Evolutionary conservation across 495 filamentous ascomycete genomes (phyloP).

Genomic region (Penicillium manginii): DNA sequence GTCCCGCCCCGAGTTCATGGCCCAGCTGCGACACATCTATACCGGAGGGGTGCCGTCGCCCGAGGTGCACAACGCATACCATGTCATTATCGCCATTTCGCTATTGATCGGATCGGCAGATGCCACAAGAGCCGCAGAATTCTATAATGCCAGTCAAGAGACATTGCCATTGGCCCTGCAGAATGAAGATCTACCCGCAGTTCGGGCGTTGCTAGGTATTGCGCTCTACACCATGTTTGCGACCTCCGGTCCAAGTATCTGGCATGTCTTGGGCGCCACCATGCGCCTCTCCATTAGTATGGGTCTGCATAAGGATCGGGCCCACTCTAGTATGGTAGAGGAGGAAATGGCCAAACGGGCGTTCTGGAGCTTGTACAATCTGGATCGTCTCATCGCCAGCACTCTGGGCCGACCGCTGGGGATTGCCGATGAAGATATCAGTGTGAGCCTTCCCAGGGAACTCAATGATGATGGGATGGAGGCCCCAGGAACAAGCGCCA

Average conservation of each 20-base stretch:
- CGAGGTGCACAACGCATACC: conserved; percentile 44
- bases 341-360: conserved; percentile 55
- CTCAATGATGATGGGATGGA: conserved; percentile 50
- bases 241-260: conserved; percentile 53
- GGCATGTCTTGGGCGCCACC: conserved; percentile 55
- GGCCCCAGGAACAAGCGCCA: conserved; percentile 40
- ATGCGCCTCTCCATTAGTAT: conserved; percentile 53
- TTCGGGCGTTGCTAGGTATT: conserved; percentile 52
- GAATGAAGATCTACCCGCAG: conserved; percentile 47
- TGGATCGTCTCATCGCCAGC: conserved; percentile 55
- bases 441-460: conserved; percentile 46
- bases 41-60: conserved; percentile 39
- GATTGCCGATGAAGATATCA: conserved; percentile 56
- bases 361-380: conserved; percentile 58
- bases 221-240: conserved; percentile 56
- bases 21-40: conserved; percentile 44
- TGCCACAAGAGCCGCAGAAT: conserved; percentile 38
- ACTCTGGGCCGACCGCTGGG: conserved; percentile 54
- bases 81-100: conserved; percentile 47
- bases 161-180: conserved; percentile 43
- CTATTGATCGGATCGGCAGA: conserved; percentile 44
- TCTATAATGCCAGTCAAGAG: conserved; percentile 46
- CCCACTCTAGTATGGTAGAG: conserved; percentile 37
- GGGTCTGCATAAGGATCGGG: conserved; percentile 51
- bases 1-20: conserved; percentile 42